Base-by-base conservation (phyloP, 345 rosid species). In the Brassica juncea region DNA sequence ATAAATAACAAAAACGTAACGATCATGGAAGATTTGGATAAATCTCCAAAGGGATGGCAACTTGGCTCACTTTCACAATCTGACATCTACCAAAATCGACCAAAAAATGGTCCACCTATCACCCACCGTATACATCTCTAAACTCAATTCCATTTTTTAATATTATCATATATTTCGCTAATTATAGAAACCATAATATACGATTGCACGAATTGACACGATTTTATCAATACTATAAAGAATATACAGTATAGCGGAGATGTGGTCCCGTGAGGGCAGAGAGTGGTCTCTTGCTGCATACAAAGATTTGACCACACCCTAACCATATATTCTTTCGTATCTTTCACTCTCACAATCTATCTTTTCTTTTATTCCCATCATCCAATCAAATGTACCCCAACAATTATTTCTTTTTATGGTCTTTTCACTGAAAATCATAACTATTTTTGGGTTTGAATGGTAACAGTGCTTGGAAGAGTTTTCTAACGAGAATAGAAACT, bases 31-130 rank as follows among this genome's bases (percentile, higher is more conserved):
- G 79, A 80, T 80, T 74, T 74, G 76, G 80, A 70, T 64, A 80
- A 70, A 75, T 75, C 76, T 70, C 83, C 80, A 55, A 75, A 42
- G 68, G 10, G 55, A 70, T 80, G 83, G 83, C 83, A 70, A 80
- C 60, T 80, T 74, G 83, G 68, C 75, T 74, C 77, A 59, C 60
- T 62, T 74, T 74, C 68, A 74, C 65, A 66, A 57, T 34, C 42
- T 35, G 72, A 55, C 72, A 64, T n/a, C 52, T 60, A 74, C 44
- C 52, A 65, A 78, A 71, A 78, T 25, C 81, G 57, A 71, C 42
- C 37, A 58, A 73, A 57, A 58, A 9, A 47, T 74, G 82, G 82
- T 69, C 79, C 79, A 68, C 66, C 54, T 6, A 25, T 34, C 66
- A 35, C 30, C 71, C 15, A 63, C 42, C 54, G 44, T 71, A 25